Evolutionary conservation across 352 stramenopile genomes (phyloP), one percentile per base, ranked within the genome.

Genomic region (Saprolegnia diclina): DNA sequence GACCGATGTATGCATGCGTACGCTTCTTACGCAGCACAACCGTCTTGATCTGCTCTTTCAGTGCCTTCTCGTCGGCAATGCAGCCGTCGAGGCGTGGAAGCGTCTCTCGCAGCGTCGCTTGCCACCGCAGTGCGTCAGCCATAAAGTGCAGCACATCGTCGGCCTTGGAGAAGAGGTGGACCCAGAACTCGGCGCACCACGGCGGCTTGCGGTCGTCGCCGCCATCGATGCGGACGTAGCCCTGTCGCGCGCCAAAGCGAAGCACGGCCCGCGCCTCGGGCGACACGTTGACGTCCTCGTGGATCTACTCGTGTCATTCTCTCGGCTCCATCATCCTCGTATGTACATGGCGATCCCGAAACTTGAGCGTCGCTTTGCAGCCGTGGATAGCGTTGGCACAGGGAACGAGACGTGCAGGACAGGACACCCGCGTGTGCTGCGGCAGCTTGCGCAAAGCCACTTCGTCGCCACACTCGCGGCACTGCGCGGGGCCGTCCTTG

Each of bases 141-240:
- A 95, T 93, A 56, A 95, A 91, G 64, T 87, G 78, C 59, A 91
- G 91, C 76, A 92, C 80, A 44, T 88, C 83, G 21, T 91, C 82
- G 71, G 90, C 85, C 4, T 93, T 93, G 71, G 87, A 92, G 73
- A 90, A 86, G 62, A 95, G 69, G 81, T 81, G 87, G 2, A 91
- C 37, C 53, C 79, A 92, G 57, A 78, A 87, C 61, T 92, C 84
- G 21, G 84, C 73, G 14, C 82, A 88, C 84, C 84, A 91, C 0
- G 84, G 84, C 9, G 82, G 84, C 16, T 80, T 46, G 37, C 88
- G 56, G 62, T 92, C 82, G 26, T 72, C 64, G 6, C 82, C 82
- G 21, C 77, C 79, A 74, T 81, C 5, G 70, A 73, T 55, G 56
- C 45, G 42, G 26, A 65, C 22, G 54, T 57, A 22, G 22, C 63